Conservation (phyloP, 2,329 filamentous ascomycete genomes). For the Aspergillus transmontanensis region DNA sequence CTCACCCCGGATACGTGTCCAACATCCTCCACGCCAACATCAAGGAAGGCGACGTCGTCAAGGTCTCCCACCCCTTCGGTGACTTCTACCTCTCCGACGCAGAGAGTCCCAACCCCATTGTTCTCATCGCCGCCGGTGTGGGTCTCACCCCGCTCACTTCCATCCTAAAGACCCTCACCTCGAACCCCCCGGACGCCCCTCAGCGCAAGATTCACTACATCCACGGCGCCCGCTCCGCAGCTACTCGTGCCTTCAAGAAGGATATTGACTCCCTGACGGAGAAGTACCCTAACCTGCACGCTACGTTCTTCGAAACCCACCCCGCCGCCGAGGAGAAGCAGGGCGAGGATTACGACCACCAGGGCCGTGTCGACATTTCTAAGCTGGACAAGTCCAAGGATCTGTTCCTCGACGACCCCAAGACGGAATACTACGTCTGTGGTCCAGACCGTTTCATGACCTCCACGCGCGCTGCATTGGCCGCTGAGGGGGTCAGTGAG, state of each 20-base stretch:
- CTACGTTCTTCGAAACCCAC: conserved; percentile 61
- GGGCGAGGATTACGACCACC: conserved; percentile 62
- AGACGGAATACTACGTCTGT: conserved; percentile 71
- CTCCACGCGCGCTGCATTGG: conserved; percentile 57
- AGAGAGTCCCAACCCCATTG: conserved; percentile 51
- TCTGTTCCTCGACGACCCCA: conserved; percentile 58
- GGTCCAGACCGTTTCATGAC: conserved; percentile 73
- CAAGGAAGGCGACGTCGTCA: conserved; percentile 62
- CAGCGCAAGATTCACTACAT: conserved; percentile 60
- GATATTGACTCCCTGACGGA: conserved; percentile 52
- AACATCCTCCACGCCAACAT: conserved; percentile 68
- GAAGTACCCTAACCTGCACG: conserved; percentile 51
- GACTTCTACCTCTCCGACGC: conserved; percentile 57
- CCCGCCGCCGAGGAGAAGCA: conserved; percentile 50
- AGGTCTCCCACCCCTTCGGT: conserved; percentile 68
- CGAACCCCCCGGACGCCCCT: conserved; percentile 42
- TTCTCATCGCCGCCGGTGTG: conserved; percentile 64
- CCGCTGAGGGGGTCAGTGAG: conserved; percentile 58
- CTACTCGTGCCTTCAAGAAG: conserved; percentile 55
- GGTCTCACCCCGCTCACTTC: conserved; percentile 63
- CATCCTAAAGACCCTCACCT: conserved; percentile 58
- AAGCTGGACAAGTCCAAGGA: conserved; percentile 55
- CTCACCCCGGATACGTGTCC: conserved; percentile 67
- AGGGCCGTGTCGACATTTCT: conserved; percentile 61
- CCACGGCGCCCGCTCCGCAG: conserved; percentile 57